Evolutionary conservation across 257 asterid species (phyloP), one percentile per base, ranked within the genome.

Genomic region (Cynanchum wilfordii): DNA sequence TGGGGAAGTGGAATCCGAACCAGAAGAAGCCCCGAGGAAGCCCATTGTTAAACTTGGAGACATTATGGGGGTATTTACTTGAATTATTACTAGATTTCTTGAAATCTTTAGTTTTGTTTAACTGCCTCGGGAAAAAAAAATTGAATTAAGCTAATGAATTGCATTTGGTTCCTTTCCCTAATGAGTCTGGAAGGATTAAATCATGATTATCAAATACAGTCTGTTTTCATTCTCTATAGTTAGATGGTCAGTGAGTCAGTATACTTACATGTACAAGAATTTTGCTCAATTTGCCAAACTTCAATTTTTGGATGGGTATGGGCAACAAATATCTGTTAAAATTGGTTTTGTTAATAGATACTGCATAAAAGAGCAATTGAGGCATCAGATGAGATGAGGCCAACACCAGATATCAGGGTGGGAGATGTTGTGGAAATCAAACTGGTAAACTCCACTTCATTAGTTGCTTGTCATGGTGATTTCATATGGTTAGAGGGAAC

Each of bases 401-500:
- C 88, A 44, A 91, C 82, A 42, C 98, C 98, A 15, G 96, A 90
- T 76, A 87, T 93, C 68, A 91, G 96, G 70, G 79, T 88, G 15
- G 97, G 98, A 29, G 98, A 93, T 78, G 52, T 93, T 60, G 96
- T 93, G 45, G 94, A 91, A 82, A 89, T 93, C 79, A 93, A 93
- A 84, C 87, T 89, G 89, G 98, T 93, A 79, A 49, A 33, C 19
- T 54, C 0, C 24, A 11, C 22, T 38, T 68, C 73, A 1, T 40
- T 71, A 11, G 29, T 6, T 73, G 67, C 52, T 33, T 8, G 15
- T 60, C 54, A 5, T 20, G 8, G n/a, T 63, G 6, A 22, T 52
- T 52, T 5, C 13, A 22, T 24, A 66, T 65, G 30, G 15, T 8
- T 55, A 38, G 68, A 68, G 58, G 47, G 38, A 70, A 76, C 65